Percentiles rank a stretch among this genome's conserved stretches.
Conservation (phyloP, 495 filamentous ascomycete genomes). For the Stereocaulon alpinum region DNA sequence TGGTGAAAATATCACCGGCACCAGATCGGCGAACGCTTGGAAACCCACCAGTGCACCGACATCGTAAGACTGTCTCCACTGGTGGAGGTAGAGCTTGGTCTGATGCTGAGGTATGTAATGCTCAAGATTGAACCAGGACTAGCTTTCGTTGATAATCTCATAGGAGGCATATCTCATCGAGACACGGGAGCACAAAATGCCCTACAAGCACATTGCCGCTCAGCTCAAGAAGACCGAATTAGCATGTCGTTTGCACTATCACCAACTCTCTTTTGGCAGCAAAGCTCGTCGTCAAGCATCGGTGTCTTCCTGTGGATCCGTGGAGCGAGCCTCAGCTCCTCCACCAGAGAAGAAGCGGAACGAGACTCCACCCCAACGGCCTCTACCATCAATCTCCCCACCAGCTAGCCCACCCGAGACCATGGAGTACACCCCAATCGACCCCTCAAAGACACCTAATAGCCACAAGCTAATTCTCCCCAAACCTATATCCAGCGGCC, state of each 20-base stretch:
- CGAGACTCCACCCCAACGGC: slow-evolving; percentile 20
- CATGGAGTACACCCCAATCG: slow-evolving; percentile 17
- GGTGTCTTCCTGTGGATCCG: slow-evolving; percentile 46
- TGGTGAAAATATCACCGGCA: slow-evolving; percentile 12
- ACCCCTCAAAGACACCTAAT: slow-evolving; percentile 24
- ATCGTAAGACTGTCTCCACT: slow-evolving; percentile 54
- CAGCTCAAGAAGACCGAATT: slow-evolving; percentile 79
- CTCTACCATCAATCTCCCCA: slow-evolving; percentile 30
- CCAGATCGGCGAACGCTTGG: slow-evolving; percentile 16
- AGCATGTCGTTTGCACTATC: slow-evolving; percentile 74
- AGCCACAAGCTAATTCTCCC: slow-evolving; percentile 47
- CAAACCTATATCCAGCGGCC: slow-evolving; percentile 43
- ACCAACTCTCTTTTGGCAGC: slow-evolving; percentile 72
- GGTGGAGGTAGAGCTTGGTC: slow-evolving; percentile 68
- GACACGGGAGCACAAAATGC: slow-evolving; percentile 75
- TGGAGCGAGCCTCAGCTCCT: slow-evolving; percentile 20
- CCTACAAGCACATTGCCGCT: slow-evolving; percentile 78
- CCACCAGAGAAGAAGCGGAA: slow-evolving; percentile 21
- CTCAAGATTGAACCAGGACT: not conserved
- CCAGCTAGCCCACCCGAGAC: slow-evolving; percentile 39
- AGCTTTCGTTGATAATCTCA: slow-evolving; percentile 9
- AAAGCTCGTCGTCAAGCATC: slow-evolving; percentile 59
- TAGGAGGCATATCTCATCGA: slow-evolving; percentile 79
- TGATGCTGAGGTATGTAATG: slow-evolving; percentile 56
- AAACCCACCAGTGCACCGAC: slow-evolving; percentile 18